phyloP scores from a whole-genome alignment of 2,329 filamentous ascomycete species.

The Stemphylium lycopersici region DNA sequence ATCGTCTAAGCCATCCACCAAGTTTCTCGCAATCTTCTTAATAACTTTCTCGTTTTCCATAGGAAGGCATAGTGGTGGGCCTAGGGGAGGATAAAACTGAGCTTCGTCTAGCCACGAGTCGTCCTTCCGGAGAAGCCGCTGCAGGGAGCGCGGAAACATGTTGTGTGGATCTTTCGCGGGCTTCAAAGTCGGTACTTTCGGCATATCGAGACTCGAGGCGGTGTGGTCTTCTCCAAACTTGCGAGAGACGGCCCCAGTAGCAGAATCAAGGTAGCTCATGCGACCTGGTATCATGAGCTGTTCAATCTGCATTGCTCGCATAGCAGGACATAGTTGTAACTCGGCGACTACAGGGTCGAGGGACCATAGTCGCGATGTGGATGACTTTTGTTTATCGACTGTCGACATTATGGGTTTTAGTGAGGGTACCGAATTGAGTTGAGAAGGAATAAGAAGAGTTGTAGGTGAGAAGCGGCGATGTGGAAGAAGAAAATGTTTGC shows the following conservation, averaged over 20 bases:
- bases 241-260: background rate
- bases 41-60: background rate
- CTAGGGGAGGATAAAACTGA: background rate
- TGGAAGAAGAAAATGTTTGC: no score
- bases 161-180: background rate
- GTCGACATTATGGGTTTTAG: background rate
- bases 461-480: no score
- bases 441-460: no score
- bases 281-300: background rate
- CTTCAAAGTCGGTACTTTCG: background rate
- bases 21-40: background rate
- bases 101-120: background rate
- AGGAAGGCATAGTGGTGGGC: no score
- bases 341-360: conserved; percentile 1
- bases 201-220: background rate
- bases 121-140: background rate
- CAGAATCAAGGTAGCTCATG: background rate
- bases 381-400: background rate
- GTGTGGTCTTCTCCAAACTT: background rate
- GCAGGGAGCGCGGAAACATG: background rate
- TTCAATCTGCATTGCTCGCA: background rate
- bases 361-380: background rate
- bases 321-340: background rate
- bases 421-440: no score
- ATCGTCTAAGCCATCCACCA: background rate